phyloP scores from a whole-genome alignment of 495 filamentous ascomycete genomes.

The Xylaria sp. region DNA sequence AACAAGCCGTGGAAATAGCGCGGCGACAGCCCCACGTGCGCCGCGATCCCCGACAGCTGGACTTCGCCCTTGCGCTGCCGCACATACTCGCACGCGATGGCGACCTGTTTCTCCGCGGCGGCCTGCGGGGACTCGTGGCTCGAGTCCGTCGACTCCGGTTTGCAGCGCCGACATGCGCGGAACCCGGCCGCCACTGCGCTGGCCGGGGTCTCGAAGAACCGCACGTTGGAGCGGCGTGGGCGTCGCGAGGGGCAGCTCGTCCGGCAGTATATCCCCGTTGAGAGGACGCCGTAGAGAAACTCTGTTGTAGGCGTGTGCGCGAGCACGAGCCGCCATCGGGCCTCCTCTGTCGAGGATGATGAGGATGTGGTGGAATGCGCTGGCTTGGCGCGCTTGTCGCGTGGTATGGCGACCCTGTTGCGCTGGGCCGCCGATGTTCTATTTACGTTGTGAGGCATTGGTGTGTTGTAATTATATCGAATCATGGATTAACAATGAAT shows the following conservation, averaged over 20 bases:
- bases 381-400: slow-evolving; percentile 6
- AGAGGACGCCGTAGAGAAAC: slow-evolving; percentile 68
- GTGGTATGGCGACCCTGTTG: slow-evolving; percentile 16
- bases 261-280: slow-evolving; percentile 68
- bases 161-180: slow-evolving; percentile 68
- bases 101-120: slow-evolving; percentile 45
- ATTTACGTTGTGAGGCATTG: neutral
- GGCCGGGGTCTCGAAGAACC: slow-evolving; percentile 61
- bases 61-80: slow-evolving; percentile 43
- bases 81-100: slow-evolving; percentile 49
- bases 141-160: slow-evolving; percentile 47
- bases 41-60: slow-evolving; percentile 57
- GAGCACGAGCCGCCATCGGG: slow-evolving; percentile 41
- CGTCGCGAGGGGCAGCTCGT: slow-evolving; percentile 65
- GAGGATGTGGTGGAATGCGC: neutral
- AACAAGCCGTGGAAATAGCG: slow-evolving; percentile 70
- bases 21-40: slow-evolving; percentile 59
- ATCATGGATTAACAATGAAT: neutral
- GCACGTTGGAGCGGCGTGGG: slow-evolving; percentile 65
- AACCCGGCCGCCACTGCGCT: slow-evolving; percentile 64
- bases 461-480: neutral
- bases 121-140: slow-evolving; percentile 36
- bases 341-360: slow-evolving; percentile 15
- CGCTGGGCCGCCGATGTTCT: neutral
- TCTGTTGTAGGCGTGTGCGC: slow-evolving; percentile 51